Evolutionary conservation across 208 protist genomes (phyloP), one percentile per base, ranked within the genome.

Genomic region (Trypanosomatidae sp.): DNA sequence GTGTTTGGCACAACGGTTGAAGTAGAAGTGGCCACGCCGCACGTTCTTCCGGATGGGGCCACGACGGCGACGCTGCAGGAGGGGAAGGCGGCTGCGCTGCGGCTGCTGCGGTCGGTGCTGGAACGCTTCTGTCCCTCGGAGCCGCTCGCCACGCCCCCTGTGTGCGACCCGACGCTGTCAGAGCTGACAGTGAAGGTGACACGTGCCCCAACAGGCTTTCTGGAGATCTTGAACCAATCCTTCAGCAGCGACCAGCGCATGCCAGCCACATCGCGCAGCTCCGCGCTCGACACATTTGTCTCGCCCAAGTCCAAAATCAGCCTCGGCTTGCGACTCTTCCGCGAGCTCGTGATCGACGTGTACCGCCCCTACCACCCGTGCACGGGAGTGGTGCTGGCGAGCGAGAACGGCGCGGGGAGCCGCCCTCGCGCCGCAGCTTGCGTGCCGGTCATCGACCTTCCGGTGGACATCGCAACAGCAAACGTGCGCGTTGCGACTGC

Each of bases 281-380:
- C 77, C 36, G 69, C 80, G 30, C 71, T 93, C 7, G 86, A 93
- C 73, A 58, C 79, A 9, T 77, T 93, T 62, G 76, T 87, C 41
- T 87, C 89, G 3, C 84, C 84, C n/a, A 84, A 88, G 71, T 64
- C 78, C 22, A 89, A 93, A 77, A 80, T 93, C 33, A 85, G 79
- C 52, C 67, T 91, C 22, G 89, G 69, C 15, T 73, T 93, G 41
- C 83, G 80, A 62, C 69, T 86, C 46, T 93, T 86, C 67, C 84
- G 79, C 12, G 89, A 93, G 62, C 69, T 93, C 8, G 71, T 82
- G n/a, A 59, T 93, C 9, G 84, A 93, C 30, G 39, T 93, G 1
- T 84, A 81, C 65, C 79, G 89, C 22, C 89, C 89, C 19, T 93
- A 81, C 56, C 68, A 68, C 44, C 82, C 77, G 13, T 64, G 76